Conservation (phyloP, 495 filamentous ascomycete species). For the Aspergillus coremiiformis region DNA sequence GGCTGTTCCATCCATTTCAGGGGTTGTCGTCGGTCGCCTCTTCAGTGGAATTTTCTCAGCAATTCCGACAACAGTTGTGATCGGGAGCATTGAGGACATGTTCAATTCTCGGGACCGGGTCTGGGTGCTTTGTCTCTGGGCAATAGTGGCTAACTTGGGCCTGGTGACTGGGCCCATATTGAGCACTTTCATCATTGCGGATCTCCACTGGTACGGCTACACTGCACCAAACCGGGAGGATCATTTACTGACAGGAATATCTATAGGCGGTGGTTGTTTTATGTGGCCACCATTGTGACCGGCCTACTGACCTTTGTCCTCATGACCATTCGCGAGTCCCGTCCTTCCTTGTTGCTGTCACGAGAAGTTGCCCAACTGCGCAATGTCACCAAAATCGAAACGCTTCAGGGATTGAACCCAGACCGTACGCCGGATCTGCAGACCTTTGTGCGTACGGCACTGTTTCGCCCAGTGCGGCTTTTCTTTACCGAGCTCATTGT, state of each 20-base stretch:
- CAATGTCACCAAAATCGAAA: slow-evolving; percentile 17
- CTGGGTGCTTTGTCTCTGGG: slow-evolving; percentile 45
- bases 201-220: slow-evolving; percentile 26
- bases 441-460: slow-evolving; percentile 32
- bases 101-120: slow-evolving; percentile 40
- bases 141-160: slow-evolving; percentile 35
- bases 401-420: slow-evolving; percentile 29
- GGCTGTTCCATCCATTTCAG: slow-evolving; percentile 26
- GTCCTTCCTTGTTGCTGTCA: slow-evolving; percentile 35
- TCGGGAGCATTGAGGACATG: slow-evolving; percentile 48
- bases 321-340: slow-evolving; percentile 35
- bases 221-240: neutral
- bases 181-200: slow-evolving; percentile 33
- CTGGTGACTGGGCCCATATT: slow-evolving; percentile 40
- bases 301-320: slow-evolving; percentile 25
- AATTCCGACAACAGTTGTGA: slow-evolving; percentile 43
- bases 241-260: slow-evolving; percentile 22
- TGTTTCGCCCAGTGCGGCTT: slow-evolving; percentile 37
- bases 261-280: slow-evolving; percentile 31
- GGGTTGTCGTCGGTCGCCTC: slow-evolving; percentile 36
- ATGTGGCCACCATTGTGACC: slow-evolving; percentile 36
- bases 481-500: slow-evolving; percentile 47
- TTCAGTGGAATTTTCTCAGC: slow-evolving; percentile 42
- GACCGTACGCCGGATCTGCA: slow-evolving; percentile 33
- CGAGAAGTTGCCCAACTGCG: slow-evolving; percentile 25